phyloP scores from a whole-genome alignment of 371 early-diverging fungal species.

The Synchytrium microbalum region DNA sequence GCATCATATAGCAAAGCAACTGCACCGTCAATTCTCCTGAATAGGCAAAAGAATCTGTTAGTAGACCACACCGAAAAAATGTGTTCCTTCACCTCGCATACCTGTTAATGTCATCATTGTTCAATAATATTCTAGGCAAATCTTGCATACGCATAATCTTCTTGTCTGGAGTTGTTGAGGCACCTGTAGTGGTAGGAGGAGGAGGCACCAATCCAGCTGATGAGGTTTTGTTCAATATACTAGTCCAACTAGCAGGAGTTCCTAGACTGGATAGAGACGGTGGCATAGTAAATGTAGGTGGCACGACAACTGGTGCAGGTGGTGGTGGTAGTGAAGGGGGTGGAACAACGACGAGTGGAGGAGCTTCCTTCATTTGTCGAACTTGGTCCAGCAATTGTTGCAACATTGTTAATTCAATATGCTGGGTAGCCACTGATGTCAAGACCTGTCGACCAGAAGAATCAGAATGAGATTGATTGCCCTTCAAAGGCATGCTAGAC shows the following conservation, averaged over 20 bases:
- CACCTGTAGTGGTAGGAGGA: not conserved
- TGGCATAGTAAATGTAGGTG: not conserved
- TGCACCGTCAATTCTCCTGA: not conserved
- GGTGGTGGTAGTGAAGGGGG: not conserved
- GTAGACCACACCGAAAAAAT: not conserved
- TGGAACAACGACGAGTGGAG: not conserved
- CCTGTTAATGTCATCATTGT: conserved; percentile 24
- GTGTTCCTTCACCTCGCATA: conserved; percentile 22
- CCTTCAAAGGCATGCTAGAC: not conserved
- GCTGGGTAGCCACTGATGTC: not conserved
- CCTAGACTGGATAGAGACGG: not conserved
- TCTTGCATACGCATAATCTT: not conserved
- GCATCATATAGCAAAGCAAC: conserved; percentile 56
- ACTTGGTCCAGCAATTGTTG: conserved; percentile 5
- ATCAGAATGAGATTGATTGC: not conserved
- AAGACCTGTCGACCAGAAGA: not conserved
- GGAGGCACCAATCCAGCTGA: not conserved
- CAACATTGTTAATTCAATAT: not conserved
- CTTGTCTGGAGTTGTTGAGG: not conserved
- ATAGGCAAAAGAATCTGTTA: not conserved
- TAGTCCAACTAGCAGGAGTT: not conserved
- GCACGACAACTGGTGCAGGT: not conserved
- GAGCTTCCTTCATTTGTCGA: not conserved
- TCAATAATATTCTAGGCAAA: conserved; percentile 9
- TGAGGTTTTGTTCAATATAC: not conserved